These are phyloP conservation scores for Fraxinus pennsylvanica DNA, from an alignment of 257 asterid genomes.

Conservation along the genomic window DNA sequence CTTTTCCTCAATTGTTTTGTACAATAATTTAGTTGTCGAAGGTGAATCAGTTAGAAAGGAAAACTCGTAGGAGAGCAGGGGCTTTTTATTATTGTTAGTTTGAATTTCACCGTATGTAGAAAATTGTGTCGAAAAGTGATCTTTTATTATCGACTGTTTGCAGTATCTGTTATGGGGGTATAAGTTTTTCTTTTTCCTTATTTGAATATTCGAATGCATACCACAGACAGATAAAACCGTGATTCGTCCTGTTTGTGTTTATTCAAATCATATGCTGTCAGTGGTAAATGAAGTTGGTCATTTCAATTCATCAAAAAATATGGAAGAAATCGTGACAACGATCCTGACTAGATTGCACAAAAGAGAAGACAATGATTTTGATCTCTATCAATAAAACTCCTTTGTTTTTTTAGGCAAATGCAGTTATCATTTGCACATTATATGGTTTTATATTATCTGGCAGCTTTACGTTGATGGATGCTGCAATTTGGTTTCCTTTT, in stretches of 20 bases:
- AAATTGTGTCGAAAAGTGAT: not conserved
- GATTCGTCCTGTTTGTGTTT: not conserved
- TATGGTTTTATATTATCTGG: constrained; percentile 5
- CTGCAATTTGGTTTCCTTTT: constrained; percentile 15
- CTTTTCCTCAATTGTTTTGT: not conserved
- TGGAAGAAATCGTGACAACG: not conserved
- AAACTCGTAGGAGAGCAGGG: not conserved
- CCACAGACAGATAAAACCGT: not conserved
- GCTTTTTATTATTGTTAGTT: not conserved
- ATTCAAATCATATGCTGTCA: not conserved
- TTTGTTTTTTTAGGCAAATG: not conserved
- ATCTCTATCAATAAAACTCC: not conserved
- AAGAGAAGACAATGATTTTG: not conserved
- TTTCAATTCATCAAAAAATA: not conserved
- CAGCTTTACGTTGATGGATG: constrained; percentile 12
- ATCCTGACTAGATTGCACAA: not conserved
- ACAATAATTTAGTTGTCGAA: not conserved
- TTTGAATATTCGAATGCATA: constrained; percentile 15
- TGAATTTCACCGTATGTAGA: not conserved
- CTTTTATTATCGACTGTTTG: not conserved
- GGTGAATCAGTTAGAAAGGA: not conserved
- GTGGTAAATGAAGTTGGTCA: not conserved
- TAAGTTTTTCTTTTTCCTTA: not conserved
- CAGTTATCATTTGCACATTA: constrained; percentile 2
- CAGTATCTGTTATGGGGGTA: not conserved